Conservation (phyloP, 208 protist species). For the Leishmania guyanensis region DNA sequence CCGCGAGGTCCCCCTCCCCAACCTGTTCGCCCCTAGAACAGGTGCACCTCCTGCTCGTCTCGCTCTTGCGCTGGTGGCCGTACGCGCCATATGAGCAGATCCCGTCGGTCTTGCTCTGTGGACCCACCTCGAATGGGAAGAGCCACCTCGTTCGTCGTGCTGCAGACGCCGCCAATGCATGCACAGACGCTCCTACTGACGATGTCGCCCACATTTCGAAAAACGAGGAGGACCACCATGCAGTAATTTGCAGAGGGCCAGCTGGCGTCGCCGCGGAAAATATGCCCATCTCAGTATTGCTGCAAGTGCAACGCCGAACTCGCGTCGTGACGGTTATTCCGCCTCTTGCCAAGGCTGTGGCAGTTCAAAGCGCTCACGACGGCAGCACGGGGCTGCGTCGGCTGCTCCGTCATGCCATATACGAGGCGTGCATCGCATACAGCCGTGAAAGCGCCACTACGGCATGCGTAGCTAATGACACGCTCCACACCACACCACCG, state of each 20-base stretch:
- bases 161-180: constrained; percentile 1
- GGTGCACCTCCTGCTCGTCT: constrained; percentile 37
- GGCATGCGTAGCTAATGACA: not conserved
- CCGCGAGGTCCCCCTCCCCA: not conserved
- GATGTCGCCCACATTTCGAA: not conserved
- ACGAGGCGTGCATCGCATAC: constrained; percentile 9
- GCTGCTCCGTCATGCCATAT: constrained; percentile 36
- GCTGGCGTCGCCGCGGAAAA: not conserved
- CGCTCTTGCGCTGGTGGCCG: constrained; percentile 55
- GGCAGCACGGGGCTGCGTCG: constrained; percentile 52
- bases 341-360: constrained; percentile 34
- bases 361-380: constrained; percentile 36
- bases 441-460: not conserved
- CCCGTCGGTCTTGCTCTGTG: constrained; percentile 58
- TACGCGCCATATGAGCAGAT: constrained; percentile 29
- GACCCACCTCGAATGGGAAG: constrained; percentile 67
- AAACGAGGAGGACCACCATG: not conserved
- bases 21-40: constrained; percentile 7
- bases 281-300: not conserved
- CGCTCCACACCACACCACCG: not conserved
- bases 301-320: not conserved
- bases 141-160: constrained; percentile 43
- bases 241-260: not conserved
- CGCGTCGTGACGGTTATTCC: constrained; percentile 32
- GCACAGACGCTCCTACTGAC: not conserved